Conservation (phyloP, 75 land plant genomes). For the Selaginella tamariscina region DNA sequence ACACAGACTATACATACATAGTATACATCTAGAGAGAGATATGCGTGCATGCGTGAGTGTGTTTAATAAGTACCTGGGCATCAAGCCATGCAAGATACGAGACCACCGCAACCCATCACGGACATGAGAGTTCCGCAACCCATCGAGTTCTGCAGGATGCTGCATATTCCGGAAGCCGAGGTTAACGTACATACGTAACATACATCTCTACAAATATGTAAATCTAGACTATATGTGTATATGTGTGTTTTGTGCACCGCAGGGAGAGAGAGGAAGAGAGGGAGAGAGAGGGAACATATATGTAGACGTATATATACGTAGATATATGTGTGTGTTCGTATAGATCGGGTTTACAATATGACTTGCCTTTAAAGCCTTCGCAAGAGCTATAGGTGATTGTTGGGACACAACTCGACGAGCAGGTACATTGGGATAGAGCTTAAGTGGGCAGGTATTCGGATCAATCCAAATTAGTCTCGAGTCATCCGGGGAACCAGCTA, state of each 20-base stretch:
- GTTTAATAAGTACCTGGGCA: constrained; percentile 36
- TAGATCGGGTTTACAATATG: no score
- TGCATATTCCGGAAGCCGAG: no score
- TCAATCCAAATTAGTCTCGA: constrained; percentile 64
- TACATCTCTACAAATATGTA: no score
- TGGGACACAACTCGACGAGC: constrained; percentile 54
- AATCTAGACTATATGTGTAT: no score
- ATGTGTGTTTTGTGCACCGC: no score
- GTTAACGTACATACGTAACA: no score
- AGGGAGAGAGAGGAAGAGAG: no score
- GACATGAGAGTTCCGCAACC: constrained; percentile 71
- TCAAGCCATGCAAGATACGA: constrained; percentile 87
- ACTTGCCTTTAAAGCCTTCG: constrained; percentile 83
- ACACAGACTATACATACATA: no score
- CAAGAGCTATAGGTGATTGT: constrained; percentile 80
- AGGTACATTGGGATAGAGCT: constrained; percentile 47
- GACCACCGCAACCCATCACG: constrained; percentile 99
- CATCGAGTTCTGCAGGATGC: constrained; percentile 96
- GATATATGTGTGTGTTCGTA: no score
- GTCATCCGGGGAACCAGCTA: constrained; percentile 34
- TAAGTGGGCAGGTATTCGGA: constrained; percentile 65
- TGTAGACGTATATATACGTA: no score
- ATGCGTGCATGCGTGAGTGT: background rate
- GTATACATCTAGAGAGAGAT: no score
- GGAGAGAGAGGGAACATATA: no score